phyloP scores from a whole-genome alignment of 164 flowering plant genomes.

The Brasenia schreberi region DNA sequence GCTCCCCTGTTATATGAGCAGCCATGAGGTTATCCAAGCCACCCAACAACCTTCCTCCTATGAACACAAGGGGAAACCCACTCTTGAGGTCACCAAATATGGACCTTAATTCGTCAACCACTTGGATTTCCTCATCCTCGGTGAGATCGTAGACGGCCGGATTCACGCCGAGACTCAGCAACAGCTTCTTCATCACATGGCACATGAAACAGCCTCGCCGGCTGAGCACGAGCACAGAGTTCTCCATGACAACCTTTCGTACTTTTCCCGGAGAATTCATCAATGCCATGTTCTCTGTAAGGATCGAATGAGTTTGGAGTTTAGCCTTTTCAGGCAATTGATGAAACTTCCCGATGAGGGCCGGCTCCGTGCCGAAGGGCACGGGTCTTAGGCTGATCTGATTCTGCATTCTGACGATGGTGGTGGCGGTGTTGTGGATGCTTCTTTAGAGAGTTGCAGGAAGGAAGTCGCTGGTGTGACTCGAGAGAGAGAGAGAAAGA shows the following conservation, averaged over 20 bases:
- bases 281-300: not conserved
- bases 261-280: slow-evolving; percentile 5
- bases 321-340: not conserved
- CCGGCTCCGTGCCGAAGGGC: slow-evolving; percentile 37
- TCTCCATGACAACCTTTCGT: slow-evolving; percentile 32
- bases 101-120: slow-evolving; percentile 11
- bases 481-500: not conserved
- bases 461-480: not conserved
- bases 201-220: slow-evolving; percentile 71
- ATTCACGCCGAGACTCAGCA: slow-evolving; percentile 54
- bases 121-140: slow-evolving; percentile 32
- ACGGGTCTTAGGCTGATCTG: slow-evolving; percentile 40
- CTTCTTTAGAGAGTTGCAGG: not conserved
- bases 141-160: slow-evolving; percentile 62
- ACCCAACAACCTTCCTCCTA: slow-evolving; percentile 40
- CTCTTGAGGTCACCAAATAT: not conserved
- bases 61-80: slow-evolving; percentile 34
- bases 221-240: slow-evolving; percentile 52
- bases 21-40: slow-evolving; percentile 39
- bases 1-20: slow-evolving; percentile 40
- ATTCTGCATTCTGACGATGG: not conserved
- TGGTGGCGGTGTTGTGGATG: no score
- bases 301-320: not conserved
- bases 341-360: not conserved
- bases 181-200: slow-evolving; percentile 55